Percentiles rank a stretch among this genome's conserved stretches.
phyloP scores from a whole-genome alignment of 2,329 filamentous ascomycete genomes.

The Cordyceps cateniannulata region DNA sequence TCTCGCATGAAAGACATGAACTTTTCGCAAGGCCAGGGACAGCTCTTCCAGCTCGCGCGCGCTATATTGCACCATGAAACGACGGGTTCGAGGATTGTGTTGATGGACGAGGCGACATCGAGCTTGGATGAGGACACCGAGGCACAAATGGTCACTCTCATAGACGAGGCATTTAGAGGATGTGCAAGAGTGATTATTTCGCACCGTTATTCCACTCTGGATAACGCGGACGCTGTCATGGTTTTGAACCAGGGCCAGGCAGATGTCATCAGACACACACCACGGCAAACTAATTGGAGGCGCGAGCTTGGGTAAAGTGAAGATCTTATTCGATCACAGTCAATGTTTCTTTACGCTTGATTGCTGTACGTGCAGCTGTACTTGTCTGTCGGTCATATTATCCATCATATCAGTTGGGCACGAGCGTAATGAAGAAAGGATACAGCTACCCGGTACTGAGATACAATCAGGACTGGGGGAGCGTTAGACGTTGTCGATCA shows the following conservation, averaged over 20 bases:
- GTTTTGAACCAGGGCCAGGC: not conserved
- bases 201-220: not conserved
- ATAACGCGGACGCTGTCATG: not conserved
- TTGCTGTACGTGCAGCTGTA: too few species aligned
- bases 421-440: too few species aligned
- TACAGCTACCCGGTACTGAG: too few species aligned
- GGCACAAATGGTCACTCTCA: not conserved
- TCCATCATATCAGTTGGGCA: too few species aligned
- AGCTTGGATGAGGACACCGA: not conserved
- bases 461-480: too few species aligned
- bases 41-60: conserved; percentile 4
- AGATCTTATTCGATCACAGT: too few species aligned
- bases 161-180: not conserved
- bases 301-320: not conserved
- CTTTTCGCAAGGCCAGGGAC: not conserved
- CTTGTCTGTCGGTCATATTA: too few species aligned
- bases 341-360: too few species aligned
- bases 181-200: not conserved
- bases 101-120: conserved; percentile 3
- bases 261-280: not conserved
- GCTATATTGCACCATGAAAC: not conserved
- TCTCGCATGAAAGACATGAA: not conserved
- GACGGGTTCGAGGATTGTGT: not conserved
- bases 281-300: not conserved
- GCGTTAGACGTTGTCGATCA: too few species aligned